Conservation (phyloP, 164 flowering plant species). For the Brasenia schreberi region DNA sequence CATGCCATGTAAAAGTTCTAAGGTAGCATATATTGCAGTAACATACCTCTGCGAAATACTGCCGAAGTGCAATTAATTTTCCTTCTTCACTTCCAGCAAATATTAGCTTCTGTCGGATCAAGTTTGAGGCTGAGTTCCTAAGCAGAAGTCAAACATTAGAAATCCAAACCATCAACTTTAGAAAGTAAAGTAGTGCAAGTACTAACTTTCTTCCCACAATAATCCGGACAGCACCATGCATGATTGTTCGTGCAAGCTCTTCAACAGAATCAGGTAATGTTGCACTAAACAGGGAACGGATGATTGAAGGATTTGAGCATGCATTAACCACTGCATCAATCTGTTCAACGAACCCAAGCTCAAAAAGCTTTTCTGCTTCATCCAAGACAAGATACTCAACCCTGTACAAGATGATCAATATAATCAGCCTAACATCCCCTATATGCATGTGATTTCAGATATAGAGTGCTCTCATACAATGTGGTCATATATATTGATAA, state of each 20-base stretch:
- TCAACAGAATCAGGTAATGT: constrained; percentile 93
- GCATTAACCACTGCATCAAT: constrained; percentile 87
- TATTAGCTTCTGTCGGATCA: constrained; percentile 69
- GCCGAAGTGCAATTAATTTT: constrained; percentile 84
- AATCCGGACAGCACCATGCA: constrained; percentile 97
- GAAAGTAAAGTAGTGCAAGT: not conserved
- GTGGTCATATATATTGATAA: no score
- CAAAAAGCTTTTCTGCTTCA: constrained; percentile 94
- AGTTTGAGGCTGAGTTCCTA: constrained; percentile 88
- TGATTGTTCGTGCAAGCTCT: constrained; percentile 87
- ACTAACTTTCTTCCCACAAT: constrained; percentile 92
- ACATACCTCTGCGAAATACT: constrained; percentile 79
- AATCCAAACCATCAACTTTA: not conserved
- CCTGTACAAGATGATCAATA: constrained; percentile 32
- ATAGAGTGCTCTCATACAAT: no score
- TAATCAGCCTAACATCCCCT: not conserved
- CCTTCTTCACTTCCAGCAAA: constrained; percentile 94
- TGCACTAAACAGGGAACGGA: constrained; percentile 86
- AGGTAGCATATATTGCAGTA: not conserved
- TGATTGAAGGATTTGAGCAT: constrained; percentile 83
- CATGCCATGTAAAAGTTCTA: not conserved
- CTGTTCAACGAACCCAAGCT: constrained; percentile 75
- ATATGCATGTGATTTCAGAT: no score
- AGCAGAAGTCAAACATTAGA: not conserved
- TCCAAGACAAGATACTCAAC: constrained; percentile 88